A percentile compares a stretch with the other conserved stretches of the same genome.
phyloP scores from a whole-genome alignment of 2,329 filamentous ascomycete species.

The Colletotrichum orbiculare region DNA sequence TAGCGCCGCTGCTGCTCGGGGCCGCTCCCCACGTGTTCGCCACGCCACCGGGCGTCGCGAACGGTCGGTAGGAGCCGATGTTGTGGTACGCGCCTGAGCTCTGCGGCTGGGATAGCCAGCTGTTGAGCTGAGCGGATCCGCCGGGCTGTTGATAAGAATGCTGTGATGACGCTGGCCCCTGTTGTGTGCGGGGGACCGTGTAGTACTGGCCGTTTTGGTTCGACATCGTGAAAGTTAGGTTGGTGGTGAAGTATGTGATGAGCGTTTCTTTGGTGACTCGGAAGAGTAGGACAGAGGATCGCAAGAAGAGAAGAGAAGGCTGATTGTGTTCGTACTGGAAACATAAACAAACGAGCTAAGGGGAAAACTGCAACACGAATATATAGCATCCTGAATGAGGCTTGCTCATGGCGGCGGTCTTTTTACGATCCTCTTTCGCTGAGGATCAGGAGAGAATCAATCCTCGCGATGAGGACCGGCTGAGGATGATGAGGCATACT shows the following conservation, averaged over 20 bases:
- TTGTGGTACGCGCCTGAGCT: constrained; percentile 14
- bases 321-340: no score
- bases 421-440: not conserved
- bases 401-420: no score
- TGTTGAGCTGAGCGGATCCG: constrained; percentile 9
- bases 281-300: no score
- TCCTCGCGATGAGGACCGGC: constrained; percentile 10
- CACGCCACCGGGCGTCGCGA: not conserved
- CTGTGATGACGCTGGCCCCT: not conserved
- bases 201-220: not conserved
- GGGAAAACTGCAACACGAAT: no score
- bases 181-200: constrained; percentile 6
- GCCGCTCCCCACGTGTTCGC: not conserved
- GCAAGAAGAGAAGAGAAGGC: no score
- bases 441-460: not conserved
- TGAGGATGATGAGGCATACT: not conserved
- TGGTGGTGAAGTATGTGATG: no score
- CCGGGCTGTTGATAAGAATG: constrained; percentile 11
- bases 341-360: no score
- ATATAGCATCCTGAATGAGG: no score
- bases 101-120: constrained; percentile 14
- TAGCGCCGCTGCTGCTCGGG: constrained; percentile 22
- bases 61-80: constrained; percentile 7
- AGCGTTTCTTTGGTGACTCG: no score
- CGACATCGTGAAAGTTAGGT: constrained; percentile 10